These are phyloP conservation scores for Exophiala xenobiotica DNA, from an alignment of 2,329 filamentous ascomycete species.

Conservation along the genomic window DNA sequence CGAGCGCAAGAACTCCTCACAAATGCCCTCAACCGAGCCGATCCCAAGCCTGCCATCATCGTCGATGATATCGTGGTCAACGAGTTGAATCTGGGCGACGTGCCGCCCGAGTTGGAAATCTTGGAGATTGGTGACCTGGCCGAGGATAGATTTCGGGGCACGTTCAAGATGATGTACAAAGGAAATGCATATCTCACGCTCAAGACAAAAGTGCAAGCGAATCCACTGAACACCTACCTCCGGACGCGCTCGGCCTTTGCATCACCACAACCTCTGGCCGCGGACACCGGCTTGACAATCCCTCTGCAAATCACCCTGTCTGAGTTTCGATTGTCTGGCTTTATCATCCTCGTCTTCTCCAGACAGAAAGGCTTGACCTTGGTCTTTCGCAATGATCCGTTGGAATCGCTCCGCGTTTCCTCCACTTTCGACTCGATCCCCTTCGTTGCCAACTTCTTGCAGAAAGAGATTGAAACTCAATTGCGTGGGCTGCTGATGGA, in stretches of 20 bases:
- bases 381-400: conserved; percentile 95
- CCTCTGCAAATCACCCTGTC: conserved; percentile 96
- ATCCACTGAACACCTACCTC: conserved; percentile 93
- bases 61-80: conserved; percentile 93
- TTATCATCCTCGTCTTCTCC: conserved; percentile 96
- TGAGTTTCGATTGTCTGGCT: conserved; percentile 91
- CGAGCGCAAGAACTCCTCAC: conserved; percentile 93
- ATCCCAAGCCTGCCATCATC: conserved; percentile 97
- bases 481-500: conserved; percentile 95
- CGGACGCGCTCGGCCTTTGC: conserved; percentile 89
- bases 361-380: conserved; percentile 95
- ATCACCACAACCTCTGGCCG: conserved; percentile 86
- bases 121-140: conserved; percentile 96
- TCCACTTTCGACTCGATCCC: conserved; percentile 99
- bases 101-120: conserved; percentile 93
- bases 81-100: conserved; percentile 92
- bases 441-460: conserved; percentile 94
- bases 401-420: conserved; percentile 96
- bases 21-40: conserved; percentile 92
- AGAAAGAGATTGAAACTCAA: conserved; percentile 93
- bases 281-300: conserved; percentile 84
- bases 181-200: conserved; percentile 94
- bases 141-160: conserved; percentile 93
- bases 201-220: conserved; percentile 95
- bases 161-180: conserved; percentile 98